Evolutionary conservation across 2,329 filamentous ascomycete genomes (phyloP).

Genomic region (Talaromyces sp.): DNA sequence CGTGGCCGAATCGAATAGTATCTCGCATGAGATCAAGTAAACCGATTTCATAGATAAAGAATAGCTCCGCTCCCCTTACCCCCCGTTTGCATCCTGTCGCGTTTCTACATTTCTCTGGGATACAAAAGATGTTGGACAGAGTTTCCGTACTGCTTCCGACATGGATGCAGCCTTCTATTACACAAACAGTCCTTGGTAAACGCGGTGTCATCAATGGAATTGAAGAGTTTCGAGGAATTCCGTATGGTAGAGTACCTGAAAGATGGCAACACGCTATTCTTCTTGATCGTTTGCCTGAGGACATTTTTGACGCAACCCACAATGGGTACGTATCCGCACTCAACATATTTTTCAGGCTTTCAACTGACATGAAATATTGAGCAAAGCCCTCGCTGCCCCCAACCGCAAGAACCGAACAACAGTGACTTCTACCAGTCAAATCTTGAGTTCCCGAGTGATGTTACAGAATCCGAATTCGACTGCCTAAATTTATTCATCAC

Average conservation of each 20-base stretch:
- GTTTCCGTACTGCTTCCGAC: neutral
- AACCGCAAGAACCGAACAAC: neutral
- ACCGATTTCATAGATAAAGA: neutral
- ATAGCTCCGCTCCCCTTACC: neutral
- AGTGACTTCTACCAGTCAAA: slow-evolving; percentile 1
- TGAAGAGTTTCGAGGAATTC: slow-evolving; percentile 71
- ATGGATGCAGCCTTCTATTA: neutral
- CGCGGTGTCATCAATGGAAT: slow-evolving; percentile 29
- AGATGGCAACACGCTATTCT: neutral
- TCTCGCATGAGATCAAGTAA: neutral
- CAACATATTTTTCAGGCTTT: neutral
- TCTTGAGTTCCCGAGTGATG: neutral
- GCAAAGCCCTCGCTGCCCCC: neutral
- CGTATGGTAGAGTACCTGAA: slow-evolving; percentile 66
- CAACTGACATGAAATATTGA: neutral
- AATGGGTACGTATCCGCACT: neutral
- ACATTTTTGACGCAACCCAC: neutral
- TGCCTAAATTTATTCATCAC: slow-evolving; percentile 1
- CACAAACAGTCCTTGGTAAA: neutral
- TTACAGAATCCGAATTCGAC: slow-evolving; percentile 5
- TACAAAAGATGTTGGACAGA: neutral
- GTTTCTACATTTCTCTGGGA: neutral
- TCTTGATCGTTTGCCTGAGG: neutral
- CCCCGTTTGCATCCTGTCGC: neutral
- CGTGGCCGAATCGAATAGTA: neutral